Conservation (phyloP, 2,329 filamentous ascomycete species). For the Arthrobotrys megalospora region DNA sequence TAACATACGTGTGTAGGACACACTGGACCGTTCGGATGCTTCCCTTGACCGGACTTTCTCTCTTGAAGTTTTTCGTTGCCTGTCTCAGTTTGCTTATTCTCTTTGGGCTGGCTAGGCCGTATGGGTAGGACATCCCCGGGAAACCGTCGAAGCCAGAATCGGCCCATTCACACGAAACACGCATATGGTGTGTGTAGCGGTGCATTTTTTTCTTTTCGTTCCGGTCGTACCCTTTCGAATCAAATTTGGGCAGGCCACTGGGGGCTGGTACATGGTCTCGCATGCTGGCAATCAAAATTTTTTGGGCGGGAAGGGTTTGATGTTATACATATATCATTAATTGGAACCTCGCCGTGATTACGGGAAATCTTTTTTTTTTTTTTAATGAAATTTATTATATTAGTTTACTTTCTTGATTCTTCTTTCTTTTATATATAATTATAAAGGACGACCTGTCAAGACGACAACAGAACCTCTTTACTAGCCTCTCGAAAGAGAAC, state of each 20-base stretch:
- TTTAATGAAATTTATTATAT: neutral
- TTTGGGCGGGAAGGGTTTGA: constrained; percentile 1
- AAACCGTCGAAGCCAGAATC: constrained; percentile 49
- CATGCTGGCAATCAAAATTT: constrained; percentile 46
- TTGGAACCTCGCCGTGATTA: constrained; percentile 32
- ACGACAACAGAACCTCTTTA: neutral
- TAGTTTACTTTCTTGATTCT: constrained; percentile 19
- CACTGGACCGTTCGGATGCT: constrained; percentile 32
- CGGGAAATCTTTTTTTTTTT: constrained; percentile 16
- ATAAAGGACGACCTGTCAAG: constrained; percentile 6
- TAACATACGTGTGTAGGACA: constrained; percentile 43
- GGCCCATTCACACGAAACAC: constrained; percentile 59
- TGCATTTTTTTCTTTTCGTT: constrained; percentile 24
- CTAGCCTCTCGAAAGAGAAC: constrained; percentile 11
- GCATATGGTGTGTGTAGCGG: constrained; percentile 32
- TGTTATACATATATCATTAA: constrained; percentile 51
- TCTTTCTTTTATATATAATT: constrained; percentile 4
- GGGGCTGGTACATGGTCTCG: constrained; percentile 22
- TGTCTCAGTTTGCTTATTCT: constrained; percentile 61
- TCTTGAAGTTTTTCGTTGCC: constrained; percentile 35
- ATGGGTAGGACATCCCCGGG: constrained; percentile 45
- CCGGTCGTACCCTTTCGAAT: constrained; percentile 33
- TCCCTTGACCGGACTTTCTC: constrained; percentile 16
- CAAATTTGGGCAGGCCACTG: constrained; percentile 60
- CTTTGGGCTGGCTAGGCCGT: constrained; percentile 25